Evolutionary conservation across 1,139 yeast species (phyloP).

Genomic region (Sugiyamaella neomexicana): DNA sequence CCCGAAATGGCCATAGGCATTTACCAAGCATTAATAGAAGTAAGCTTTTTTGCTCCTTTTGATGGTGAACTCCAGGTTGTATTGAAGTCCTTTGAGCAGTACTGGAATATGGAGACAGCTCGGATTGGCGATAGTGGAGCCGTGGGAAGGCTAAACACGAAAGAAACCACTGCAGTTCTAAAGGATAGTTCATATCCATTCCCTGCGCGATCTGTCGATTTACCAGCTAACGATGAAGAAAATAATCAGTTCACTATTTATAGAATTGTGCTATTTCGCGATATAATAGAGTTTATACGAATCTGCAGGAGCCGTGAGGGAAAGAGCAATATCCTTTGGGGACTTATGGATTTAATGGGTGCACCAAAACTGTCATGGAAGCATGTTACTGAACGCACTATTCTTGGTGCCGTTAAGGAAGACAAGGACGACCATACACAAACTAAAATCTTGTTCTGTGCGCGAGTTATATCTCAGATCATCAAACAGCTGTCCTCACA

Average conservation of each 20-base stretch:
- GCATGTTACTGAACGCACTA: neutral
- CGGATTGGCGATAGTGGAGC: conserved; percentile 30
- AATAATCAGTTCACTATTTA: conserved; percentile 3
- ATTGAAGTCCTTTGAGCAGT: conserved; percentile 20
- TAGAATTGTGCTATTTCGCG: conserved; percentile 21
- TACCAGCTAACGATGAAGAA: conserved; percentile 12
- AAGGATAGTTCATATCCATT: neutral
- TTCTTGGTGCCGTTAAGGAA: neutral
- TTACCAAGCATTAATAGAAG: conserved; percentile 27
- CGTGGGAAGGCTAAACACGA: conserved; percentile 21
- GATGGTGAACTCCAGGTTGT: neutral
- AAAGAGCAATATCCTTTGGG: conserved; percentile 15
- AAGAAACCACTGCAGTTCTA: neutral
- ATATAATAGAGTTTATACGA: conserved; percentile 17
- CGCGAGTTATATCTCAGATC: conserved; percentile 2
- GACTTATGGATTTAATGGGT: conserved; percentile 17
- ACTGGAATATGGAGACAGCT: conserved; percentile 29
- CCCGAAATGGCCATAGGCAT: conserved; percentile 26
- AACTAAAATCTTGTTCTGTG: conserved; percentile 1
- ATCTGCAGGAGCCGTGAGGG: conserved; percentile 3
- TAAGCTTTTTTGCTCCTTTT: conserved; percentile 23
- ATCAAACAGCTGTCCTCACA: neutral
- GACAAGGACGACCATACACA: neutral
- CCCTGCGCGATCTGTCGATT: conserved; percentile 7
- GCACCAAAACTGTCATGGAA: conserved; percentile 11